Conservation (phyloP, 371 early-diverging fungal genomes). For the Mucor plumbeus region DNA sequence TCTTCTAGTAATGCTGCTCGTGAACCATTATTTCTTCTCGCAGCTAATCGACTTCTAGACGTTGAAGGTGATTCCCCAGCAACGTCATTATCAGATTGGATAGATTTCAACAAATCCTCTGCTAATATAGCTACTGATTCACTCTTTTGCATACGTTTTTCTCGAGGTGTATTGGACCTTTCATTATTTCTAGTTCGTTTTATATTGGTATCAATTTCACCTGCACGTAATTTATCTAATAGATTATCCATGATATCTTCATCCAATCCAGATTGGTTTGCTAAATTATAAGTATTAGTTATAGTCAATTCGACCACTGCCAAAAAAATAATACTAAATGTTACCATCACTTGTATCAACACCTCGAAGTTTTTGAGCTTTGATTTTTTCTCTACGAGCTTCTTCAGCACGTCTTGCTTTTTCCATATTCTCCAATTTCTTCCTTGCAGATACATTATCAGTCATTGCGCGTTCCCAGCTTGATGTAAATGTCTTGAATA, state of each 20-base stretch:
- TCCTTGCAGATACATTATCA: slow-evolving; percentile 47
- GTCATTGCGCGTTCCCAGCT: slow-evolving; percentile 71
- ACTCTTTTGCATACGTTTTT: slow-evolving; percentile 61
- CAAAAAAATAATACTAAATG: not conserved
- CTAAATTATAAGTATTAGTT: slow-evolving; percentile 18
- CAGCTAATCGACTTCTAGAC: slow-evolving; percentile 9
- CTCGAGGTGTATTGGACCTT: slow-evolving; percentile 38
- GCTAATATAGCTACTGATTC: slow-evolving; percentile 71
- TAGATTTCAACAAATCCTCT: slow-evolving; percentile 72
- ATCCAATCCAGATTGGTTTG: slow-evolving; percentile 44
- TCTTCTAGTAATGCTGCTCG: slow-evolving; percentile 3
- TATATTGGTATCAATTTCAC: slow-evolving; percentile 67
- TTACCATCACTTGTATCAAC: slow-evolving; percentile 54
- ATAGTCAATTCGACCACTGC: not conserved
- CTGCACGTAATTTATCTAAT: slow-evolving; percentile 76
- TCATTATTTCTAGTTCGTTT: slow-evolving; percentile 42
- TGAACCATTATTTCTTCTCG: slow-evolving; percentile 16
- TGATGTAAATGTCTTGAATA: slow-evolving; percentile 82
- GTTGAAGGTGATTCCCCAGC: slow-evolving; percentile 8
- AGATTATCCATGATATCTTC: slow-evolving; percentile 83
- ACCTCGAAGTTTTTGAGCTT: slow-evolving; percentile 49
- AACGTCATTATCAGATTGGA: slow-evolving; percentile 54
- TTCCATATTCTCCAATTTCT: slow-evolving; percentile 52
- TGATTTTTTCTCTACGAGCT: slow-evolving; percentile 50
- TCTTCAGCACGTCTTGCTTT: slow-evolving; percentile 47